Base-by-base conservation (phyloP, 768 basidiomycete genomes). In the Vararia minispora region DNA sequence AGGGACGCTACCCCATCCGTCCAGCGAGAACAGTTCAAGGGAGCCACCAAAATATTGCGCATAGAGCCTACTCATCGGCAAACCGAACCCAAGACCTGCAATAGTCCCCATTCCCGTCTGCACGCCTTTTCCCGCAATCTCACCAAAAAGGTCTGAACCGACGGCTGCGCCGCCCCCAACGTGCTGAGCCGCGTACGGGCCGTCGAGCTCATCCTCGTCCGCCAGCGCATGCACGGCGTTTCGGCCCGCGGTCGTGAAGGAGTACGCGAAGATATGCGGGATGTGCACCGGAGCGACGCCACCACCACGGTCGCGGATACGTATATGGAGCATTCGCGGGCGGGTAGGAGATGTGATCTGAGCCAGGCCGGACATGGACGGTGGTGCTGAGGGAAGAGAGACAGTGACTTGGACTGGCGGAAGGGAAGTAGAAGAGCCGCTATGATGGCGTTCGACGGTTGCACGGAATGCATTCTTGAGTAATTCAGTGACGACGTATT, bases 401-500 rank as follows among this genome's bases (percentile, higher is more conserved):
- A 89, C 68, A 2, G 88, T 91, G 29, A 88, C 66, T 22, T 65
- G 58, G 8, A 90, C 74, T 2, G 84, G 77, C 0, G 83, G 70
- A 5, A 86, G 49, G 43, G 52, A 27, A 30, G 49, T 37, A 4
- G 63, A 36, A 23, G 50, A 46, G 35, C 61, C 64, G 30, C 62
- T 47, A 41, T 62, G 57, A 40, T 88, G 74, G 40, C 75, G 72
- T 52, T 92, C 89, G 18, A 88, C 78, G 2, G 85, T 89, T 6
- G 89, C 89, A 23, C 89, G 79, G 60, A 88, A 92, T 0, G 88
- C 74, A 53, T 92, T 92, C 59, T 92, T 92, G 28, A 92, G 68
- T 28, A 92, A 74, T 56, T 92, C 89, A 2, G 89, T 92, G 38
- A 90, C 62, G 49, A 90, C 85, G 54, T 91, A 92, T 56, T 92